Evolutionary conservation across 2,329 filamentous ascomycete genomes (phyloP).

Genomic region (Aspergillus sp.): DNA sequence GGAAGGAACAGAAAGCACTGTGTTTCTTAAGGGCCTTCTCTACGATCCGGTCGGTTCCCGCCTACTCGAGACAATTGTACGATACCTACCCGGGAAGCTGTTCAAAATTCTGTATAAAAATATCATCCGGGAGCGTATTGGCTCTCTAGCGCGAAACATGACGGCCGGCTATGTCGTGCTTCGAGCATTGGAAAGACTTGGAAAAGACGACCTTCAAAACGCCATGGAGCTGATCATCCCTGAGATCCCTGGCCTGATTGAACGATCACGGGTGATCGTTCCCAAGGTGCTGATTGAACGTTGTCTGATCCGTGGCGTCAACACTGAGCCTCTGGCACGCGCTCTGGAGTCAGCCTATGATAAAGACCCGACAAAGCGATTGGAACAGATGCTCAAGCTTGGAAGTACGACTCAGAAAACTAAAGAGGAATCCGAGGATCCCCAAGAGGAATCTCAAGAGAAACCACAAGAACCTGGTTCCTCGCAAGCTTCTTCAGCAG

Average conservation of each 20-base stretch:
- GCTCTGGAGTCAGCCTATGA: constrained; percentile 52
- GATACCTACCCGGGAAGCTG: constrained; percentile 70
- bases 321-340: constrained; percentile 48
- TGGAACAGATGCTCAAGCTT: constrained; percentile 54
- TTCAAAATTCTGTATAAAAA: constrained; percentile 83
- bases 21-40: constrained; percentile 76
- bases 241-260: constrained; percentile 63
- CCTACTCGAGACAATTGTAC: constrained; percentile 77
- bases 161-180: constrained; percentile 83
- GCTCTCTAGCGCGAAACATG: constrained; percentile 76
- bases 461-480: neutral
- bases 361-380: constrained; percentile 41
- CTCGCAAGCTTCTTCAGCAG: constrained; percentile 32
- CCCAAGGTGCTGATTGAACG: constrained; percentile 77
- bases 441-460: constrained; percentile 3
- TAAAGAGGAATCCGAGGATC: constrained; percentile 36
- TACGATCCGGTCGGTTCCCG: constrained; percentile 89
- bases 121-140: constrained; percentile 71
- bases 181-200: constrained; percentile 70
- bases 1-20: constrained; percentile 63
- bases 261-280: constrained; percentile 67
- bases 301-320: constrained; percentile 59
- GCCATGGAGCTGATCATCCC: constrained; percentile 65
- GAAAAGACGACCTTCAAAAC: constrained; percentile 73
- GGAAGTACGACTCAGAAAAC: constrained; percentile 44